Evolutionary conservation across 1,139 yeast genomes (phyloP).

Genomic region (Kodamaea arcana): DNA sequence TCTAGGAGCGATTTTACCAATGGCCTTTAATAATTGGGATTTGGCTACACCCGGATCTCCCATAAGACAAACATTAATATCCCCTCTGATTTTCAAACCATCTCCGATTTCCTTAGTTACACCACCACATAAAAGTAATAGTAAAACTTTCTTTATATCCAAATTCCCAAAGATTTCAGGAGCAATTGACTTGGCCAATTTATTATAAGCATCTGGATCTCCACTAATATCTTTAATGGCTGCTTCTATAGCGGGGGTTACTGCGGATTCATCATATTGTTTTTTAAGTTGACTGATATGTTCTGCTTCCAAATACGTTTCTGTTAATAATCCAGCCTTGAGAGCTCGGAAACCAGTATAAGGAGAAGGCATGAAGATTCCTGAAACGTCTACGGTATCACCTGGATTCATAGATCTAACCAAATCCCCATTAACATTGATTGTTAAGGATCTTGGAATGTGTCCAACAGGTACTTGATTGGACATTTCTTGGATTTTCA

Average conservation of each 20-base stretch:
- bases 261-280: conserved; percentile 66
- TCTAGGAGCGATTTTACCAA: conserved; percentile 91
- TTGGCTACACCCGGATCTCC: conserved; percentile 99
- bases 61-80: conserved; percentile 92
- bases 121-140: conserved; percentile 87
- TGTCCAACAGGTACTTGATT: conserved; percentile 98
- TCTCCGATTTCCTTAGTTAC: conserved; percentile 93
- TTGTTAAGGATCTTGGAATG: conserved; percentile 81
- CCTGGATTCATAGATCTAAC: conserved; percentile 91
- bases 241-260: conserved; percentile 53
- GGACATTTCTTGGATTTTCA: conserved; percentile 89
- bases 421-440: conserved; percentile 85
- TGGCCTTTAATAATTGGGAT: conserved; percentile 89
- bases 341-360: conserved; percentile 93
- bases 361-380: conserved; percentile 90
- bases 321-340: conserved; percentile 88
- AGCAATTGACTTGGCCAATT: conserved; percentile 85
- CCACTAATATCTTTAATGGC: conserved; percentile 49
- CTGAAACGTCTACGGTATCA: conserved; percentile 88
- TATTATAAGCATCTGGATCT: conserved; percentile 71
- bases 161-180: conserved; percentile 96
- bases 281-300: conserved; percentile 81
- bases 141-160: conserved; percentile 87
- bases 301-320: conserved; percentile 90
- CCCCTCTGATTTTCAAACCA: conserved; percentile 97